Conservation (phyloP, 441 rosid species). For the Croton setiger region DNA sequence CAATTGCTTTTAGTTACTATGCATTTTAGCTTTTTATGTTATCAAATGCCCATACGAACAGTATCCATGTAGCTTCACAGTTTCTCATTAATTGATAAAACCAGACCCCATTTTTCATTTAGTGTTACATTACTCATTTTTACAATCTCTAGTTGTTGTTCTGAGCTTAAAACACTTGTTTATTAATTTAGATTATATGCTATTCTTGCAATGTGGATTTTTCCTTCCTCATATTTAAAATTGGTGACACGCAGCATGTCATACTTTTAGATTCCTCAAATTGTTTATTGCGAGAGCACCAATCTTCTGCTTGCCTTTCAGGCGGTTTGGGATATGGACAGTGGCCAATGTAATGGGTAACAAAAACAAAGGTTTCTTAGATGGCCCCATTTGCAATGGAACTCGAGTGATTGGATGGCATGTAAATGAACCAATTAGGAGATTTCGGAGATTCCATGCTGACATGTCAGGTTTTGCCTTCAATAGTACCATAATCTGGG, state of each 20-base stretch:
- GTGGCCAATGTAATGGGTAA: conserved; percentile 43
- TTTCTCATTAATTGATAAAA: background rate
- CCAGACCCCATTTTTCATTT: background rate
- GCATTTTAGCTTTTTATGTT: background rate
- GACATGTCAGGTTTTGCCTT: conserved; percentile 62
- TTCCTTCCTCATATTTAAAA: conserved; percentile 8
- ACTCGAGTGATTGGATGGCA: conserved; percentile 63
- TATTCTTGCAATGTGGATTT: background rate
- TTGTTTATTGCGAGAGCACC: background rate
- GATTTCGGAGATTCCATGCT: conserved; percentile 51
- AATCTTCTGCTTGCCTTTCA: conserved; percentile 22
- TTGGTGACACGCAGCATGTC: background rate
- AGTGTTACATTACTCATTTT: background rate
- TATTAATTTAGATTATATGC: conserved; percentile 11
- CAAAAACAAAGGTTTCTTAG: conserved; percentile 28
- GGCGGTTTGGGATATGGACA: conserved; percentile 61
- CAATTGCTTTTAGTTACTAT: background rate
- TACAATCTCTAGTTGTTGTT: background rate
- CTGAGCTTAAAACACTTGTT: conserved; percentile 1
- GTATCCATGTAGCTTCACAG: background rate
- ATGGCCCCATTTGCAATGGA: conserved; percentile 62
- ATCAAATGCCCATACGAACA: background rate
- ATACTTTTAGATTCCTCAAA: conserved; percentile 1
- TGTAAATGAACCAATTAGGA: conserved; percentile 27
- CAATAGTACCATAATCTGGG: conserved; percentile 68